Base-by-base conservation (phyloP, 352 stramenopile species). In the Phytophthora aleatoria region DNA sequence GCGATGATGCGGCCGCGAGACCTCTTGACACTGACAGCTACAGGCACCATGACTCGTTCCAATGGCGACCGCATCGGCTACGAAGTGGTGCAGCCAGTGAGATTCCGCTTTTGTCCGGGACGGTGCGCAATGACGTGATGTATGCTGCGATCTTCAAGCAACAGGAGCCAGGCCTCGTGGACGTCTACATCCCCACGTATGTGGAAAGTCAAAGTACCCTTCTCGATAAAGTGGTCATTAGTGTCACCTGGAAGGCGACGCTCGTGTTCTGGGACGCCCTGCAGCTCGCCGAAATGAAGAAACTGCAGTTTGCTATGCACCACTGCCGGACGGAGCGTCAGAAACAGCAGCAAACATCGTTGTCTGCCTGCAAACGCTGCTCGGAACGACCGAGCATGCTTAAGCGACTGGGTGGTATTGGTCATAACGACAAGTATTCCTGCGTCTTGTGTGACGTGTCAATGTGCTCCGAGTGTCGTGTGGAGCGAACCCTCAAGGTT, bases 21-120 rank as follows among this genome's bases (percentile, higher is more conserved):
- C 33, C 65, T 79, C 38, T 59, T 76, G 45, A 75, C 55, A 24
- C 42, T 79, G 1, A 53, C 53, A 27, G 73, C 73, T 7, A 76
- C 67, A 6, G 70, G 75, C 2, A 73, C 69, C 9, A 61, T 81
- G 42, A 67, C 51, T 0, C 62, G 67, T 1, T 43, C 36, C 3
- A 71, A 70, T 24, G 72, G 75, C n/a, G 73, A 81, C n/a, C 57
- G 52, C 11, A 64, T 84, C 30, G 76, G 76, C 59, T 84, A 75
- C 56, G 73, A 84, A 30, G 60, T 84, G 42, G 68, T 78, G 5
- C 75, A 87, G 53, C 79, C 83, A 9, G 69, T 81, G 1, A 57
- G 38, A 10, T 27, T 76, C 52, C 64, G 1, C 33, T 31, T 3
- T 5, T 67, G 8, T 67, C 65, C 6, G 64, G 83, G 3, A 53